A percentile compares a stretch with the other conserved stretches of the same genome.
Conservation (phyloP, 306 rosid genomes). For the Casuarina equisetifolia region DNA sequence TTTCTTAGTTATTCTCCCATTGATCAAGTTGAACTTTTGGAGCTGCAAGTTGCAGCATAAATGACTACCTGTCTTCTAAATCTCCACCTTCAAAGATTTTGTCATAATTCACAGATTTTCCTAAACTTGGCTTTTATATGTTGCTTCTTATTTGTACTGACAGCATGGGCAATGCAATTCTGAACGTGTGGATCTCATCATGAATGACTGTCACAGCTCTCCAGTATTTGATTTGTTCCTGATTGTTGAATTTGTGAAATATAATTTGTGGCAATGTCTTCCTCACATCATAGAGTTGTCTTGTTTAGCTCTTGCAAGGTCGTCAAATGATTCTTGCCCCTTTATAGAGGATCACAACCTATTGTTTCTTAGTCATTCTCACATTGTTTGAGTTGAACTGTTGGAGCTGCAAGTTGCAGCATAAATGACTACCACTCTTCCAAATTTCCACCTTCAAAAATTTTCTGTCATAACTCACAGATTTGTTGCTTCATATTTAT, state of each 20-base stretch:
- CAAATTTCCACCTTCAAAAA: too few relatives aligned
- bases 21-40: background rate
- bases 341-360: background rate
- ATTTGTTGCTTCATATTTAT: background rate
- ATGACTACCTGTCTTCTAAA: too few relatives aligned
- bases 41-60: background rate
- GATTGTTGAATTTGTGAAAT: background rate
- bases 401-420: background rate
- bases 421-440: background rate
- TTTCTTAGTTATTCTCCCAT: background rate
- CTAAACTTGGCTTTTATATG: too few relatives aligned
- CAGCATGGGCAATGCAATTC: background rate
- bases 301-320: slow-evolving; percentile 23
- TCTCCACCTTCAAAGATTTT: too few relatives aligned
- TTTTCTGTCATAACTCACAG: background rate
- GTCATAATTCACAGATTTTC: background rate
- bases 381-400: background rate
- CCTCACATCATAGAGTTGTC: slow-evolving; percentile 5
- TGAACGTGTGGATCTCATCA: background rate
- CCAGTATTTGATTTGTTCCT: background rate
- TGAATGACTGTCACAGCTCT: background rate
- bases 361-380: background rate
- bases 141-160: background rate
- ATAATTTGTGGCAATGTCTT: slow-evolving; percentile 1
- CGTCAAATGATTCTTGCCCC: slow-evolving; percentile 13